These are phyloP conservation scores for Aspergillus brasiliensis DNA, from an alignment of 2,329 filamentous ascomycete species.

Conservation along the genomic window DNA sequence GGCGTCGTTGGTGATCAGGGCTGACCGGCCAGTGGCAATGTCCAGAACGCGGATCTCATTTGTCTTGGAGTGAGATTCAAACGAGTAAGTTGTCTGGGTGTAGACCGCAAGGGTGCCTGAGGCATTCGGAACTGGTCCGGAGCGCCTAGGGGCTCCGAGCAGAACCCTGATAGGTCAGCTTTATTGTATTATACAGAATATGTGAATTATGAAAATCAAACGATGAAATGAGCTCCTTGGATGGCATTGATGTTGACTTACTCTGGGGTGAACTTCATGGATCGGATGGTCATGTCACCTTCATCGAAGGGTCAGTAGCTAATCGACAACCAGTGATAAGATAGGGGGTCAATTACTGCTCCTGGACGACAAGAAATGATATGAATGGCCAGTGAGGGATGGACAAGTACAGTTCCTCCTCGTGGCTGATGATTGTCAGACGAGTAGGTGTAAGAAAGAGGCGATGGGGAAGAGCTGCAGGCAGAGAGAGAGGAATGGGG, in stretches of 20 bases:
- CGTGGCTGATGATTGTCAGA: neutral
- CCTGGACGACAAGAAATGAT: slow-evolving; percentile 11
- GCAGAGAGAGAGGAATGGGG: slow-evolving; percentile 12
- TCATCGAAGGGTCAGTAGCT: slow-evolving; percentile 7
- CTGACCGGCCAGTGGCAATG: slow-evolving; percentile 42
- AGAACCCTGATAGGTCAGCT: slow-evolving; percentile 40
- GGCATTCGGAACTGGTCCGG: slow-evolving; percentile 47
- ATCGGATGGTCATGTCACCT: slow-evolving; percentile 43
- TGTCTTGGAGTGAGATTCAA: slow-evolving; percentile 51
- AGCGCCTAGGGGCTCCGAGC: slow-evolving; percentile 50
- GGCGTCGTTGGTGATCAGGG: slow-evolving; percentile 47
- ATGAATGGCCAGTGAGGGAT: neutral
- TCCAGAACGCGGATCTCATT: slow-evolving; percentile 51
- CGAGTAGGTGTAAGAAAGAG: neutral
- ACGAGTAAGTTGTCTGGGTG: slow-evolving; percentile 53
- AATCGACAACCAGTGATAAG: slow-evolving; percentile 7
- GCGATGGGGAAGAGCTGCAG: slow-evolving; percentile 3
- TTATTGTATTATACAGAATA: neutral
- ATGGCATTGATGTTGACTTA: slow-evolving; percentile 24
- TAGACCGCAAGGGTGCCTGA: slow-evolving; percentile 51
- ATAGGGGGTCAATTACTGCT: slow-evolving; percentile 21
- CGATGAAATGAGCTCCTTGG: neutral
- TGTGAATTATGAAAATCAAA: neutral
- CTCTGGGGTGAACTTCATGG: slow-evolving; percentile 47
- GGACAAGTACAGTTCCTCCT: neutral